These are phyloP conservation scores for Cymbopogon citratus DNA, from an alignment of 176 grass and related monocot genomes.

Conservation along the genomic window DNA sequence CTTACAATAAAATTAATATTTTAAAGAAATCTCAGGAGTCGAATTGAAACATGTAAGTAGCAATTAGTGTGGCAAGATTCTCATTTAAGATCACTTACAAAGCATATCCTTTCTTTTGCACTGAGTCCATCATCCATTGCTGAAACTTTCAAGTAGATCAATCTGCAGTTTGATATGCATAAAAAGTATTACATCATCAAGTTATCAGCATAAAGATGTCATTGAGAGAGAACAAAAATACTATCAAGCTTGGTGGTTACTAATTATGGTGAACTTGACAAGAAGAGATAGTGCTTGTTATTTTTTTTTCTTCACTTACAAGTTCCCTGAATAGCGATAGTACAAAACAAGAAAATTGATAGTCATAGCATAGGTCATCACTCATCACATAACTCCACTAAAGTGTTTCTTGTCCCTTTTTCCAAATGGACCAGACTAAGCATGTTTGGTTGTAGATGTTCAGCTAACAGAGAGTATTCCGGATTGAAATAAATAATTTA, in stretches of 20 bases:
- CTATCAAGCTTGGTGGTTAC: neutral
- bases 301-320: slow-evolving; percentile 5
- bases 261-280: neutral
- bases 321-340: neutral
- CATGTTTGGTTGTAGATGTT: neutral
- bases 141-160: slow-evolving; percentile 82
- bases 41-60: slow-evolving; percentile 17
- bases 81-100: slow-evolving; percentile 41
- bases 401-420: neutral
- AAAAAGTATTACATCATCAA: slow-evolving; percentile 23
- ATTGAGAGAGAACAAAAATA: neutral
- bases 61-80: neutral
- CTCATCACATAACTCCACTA: neutral
- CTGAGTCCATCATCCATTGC: slow-evolving; percentile 52
- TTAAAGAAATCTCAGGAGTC: neutral
- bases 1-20: neutral
- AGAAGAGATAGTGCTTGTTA: neutral
- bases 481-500: neutral
- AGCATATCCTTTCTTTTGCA: slow-evolving; percentile 53
- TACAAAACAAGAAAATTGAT: neutral
- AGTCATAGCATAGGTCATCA: slow-evolving; percentile 11
- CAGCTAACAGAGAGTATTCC: neutral
- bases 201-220: slow-evolving; percentile 14
- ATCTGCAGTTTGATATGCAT: slow-evolving; percentile 51
- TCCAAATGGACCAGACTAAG: neutral